Conservation (phyloP, 1,284 basidiomycete species). For the Pulveroboletus sp. region DNA sequence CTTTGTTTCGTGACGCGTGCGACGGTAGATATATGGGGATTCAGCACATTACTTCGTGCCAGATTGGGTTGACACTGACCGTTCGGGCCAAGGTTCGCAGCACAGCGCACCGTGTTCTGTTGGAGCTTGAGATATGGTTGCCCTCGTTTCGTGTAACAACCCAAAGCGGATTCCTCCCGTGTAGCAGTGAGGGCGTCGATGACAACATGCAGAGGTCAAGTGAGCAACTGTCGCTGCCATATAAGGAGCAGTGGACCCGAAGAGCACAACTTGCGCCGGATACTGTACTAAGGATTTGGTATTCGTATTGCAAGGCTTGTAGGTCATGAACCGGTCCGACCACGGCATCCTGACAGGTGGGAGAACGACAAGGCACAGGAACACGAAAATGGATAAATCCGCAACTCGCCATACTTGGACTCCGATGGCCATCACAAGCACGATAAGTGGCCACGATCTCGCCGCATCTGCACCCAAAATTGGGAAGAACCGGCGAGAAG, state of each 20-base stretch:
- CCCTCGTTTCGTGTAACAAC: background rate
- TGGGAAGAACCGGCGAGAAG: conserved; percentile 4
- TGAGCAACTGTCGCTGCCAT: background rate
- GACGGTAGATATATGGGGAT: too few relatives aligned
- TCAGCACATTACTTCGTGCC: background rate
- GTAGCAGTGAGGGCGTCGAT: background rate
- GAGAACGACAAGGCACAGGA: background rate
- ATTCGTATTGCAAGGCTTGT: conserved; percentile 27
- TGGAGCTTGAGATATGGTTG: background rate
- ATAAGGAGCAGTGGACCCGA: background rate
- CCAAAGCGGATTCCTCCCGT: background rate
- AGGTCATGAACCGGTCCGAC: conserved; percentile 23
- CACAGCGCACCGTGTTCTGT: background rate
- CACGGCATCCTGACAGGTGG: conserved; percentile 1
- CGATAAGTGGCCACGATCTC: conserved; percentile 29
- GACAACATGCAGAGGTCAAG: background rate
- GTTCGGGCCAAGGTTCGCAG: background rate
- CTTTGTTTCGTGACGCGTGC: background rate
- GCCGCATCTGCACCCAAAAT: conserved; percentile 16
- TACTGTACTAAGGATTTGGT: conserved; percentile 9
- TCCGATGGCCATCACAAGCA: conserved; percentile 14
- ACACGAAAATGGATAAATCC: conserved; percentile 16
- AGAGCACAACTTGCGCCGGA: background rate
- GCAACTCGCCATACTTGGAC: conserved; percentile 28
- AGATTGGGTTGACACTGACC: background rate